A percentile compares a stretch with the other conserved stretches of the same genome.
These are phyloP conservation scores for Nakazawaea anatomiae DNA, from an alignment of 805 yeast species.

Conservation along the genomic window DNA sequence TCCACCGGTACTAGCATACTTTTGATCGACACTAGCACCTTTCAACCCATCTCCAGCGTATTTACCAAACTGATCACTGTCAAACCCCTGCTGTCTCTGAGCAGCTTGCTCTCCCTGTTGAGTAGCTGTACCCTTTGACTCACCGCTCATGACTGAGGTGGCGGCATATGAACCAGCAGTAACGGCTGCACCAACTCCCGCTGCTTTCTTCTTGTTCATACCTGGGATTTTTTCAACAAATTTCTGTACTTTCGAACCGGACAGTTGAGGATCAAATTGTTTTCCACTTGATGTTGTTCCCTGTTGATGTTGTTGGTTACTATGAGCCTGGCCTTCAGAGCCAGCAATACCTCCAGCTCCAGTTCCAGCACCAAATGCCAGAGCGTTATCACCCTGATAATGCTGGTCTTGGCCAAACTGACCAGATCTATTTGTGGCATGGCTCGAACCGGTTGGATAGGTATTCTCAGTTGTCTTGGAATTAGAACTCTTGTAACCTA, in stretches of 20 bases:
- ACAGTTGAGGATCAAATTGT: neutral
- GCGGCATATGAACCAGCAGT: constrained; percentile 1
- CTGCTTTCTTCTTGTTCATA: constrained; percentile 1
- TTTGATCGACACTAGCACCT: neutral
- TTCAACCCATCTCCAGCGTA: constrained; percentile 1
- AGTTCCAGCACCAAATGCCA: neutral
- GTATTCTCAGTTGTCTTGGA: no score
- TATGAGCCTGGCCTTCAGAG: no score
- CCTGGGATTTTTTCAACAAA: constrained; percentile 8
- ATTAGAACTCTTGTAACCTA: no score
- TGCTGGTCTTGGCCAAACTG: no score
- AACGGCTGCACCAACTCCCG: constrained; percentile 2
- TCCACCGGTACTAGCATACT: neutral
- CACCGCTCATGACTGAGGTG: neutral
- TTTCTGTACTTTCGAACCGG: constrained; percentile 3
- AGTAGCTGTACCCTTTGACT: neutral
- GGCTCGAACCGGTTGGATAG: no score
- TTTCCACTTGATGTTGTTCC: neutral
- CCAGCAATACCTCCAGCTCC: neutral
- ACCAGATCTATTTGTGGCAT: no score
- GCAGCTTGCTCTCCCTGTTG: neutral
- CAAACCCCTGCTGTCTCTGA: neutral
- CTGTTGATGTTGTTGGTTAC: neutral
- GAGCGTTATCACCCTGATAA: no score
- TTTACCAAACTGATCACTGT: constrained; percentile 1